A percentile compares a stretch with the other conserved stretches of the same genome.
These are phyloP conservation scores for Hanseniaspora lachancei DNA, from an alignment of 805 yeast genomes.

Conservation along the genomic window DNA sequence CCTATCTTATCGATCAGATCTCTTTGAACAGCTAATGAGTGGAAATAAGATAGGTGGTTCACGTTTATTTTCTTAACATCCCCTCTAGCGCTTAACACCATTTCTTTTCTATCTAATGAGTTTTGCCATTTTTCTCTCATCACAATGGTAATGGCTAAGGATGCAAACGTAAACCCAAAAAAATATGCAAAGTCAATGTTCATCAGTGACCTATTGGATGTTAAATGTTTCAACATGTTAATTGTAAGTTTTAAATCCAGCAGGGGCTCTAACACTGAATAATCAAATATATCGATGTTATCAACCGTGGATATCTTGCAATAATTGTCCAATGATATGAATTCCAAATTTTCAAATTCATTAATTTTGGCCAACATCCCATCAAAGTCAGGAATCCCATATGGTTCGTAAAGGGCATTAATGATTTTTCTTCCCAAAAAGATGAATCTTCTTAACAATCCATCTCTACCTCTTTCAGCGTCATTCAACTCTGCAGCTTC, in stretches of 20 bases:
- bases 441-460: constrained; percentile 9
- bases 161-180: constrained; percentile 7
- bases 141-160: constrained; percentile 2
- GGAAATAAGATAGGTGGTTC: constrained; percentile 9
- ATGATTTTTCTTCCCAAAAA: constrained; percentile 10
- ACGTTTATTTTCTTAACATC: not conserved
- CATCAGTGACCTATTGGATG: not conserved
- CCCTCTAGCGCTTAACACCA: not conserved
- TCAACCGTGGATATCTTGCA: not conserved
- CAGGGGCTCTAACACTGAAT: constrained; percentile 1
- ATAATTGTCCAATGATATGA: not conserved
- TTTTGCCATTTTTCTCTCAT: constrained; percentile 9
- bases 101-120: not conserved
- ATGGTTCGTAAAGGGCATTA: constrained; percentile 8
- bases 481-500: constrained; percentile 4
- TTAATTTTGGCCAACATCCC: constrained; percentile 8
- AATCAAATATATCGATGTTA: constrained; percentile 11
- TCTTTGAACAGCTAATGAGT: constrained; percentile 9
- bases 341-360: constrained; percentile 4
- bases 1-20: constrained; percentile 10
- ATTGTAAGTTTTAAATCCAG: constrained; percentile 3
- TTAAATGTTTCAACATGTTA: not conserved
- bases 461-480: constrained; percentile 10
- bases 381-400: constrained; percentile 12
- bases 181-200: not conserved